Evolutionary conservation across 305 asterid genomes (phyloP).

Genomic region (Petunia hybrid): DNA sequence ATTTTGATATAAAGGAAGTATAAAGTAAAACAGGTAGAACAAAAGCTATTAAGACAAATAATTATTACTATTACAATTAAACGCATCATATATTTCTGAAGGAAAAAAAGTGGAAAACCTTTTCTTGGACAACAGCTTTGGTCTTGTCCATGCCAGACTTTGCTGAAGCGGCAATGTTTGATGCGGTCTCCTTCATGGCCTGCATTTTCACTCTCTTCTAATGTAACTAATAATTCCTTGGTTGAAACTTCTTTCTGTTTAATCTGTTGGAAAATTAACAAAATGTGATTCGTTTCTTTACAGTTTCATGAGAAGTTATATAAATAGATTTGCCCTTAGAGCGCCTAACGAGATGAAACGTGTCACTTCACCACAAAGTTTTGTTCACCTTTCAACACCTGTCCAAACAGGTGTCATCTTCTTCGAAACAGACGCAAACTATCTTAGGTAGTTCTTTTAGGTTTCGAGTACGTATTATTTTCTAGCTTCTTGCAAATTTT

Average conservation of each 20-base stretch:
- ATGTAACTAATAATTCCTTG: no score
- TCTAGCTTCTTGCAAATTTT: no score
- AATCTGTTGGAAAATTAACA: background rate
- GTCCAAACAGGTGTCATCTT: background rate
- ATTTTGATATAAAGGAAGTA: no score
- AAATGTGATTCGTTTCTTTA: background rate
- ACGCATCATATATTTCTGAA: no score
- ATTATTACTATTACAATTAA: background rate
- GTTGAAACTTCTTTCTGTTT: background rate
- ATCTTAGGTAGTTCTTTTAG: background rate
- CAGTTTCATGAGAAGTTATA: no score
- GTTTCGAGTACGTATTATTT: no score
- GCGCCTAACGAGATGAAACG: background rate
- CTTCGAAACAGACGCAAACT: no score
- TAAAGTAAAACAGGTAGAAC: no score
- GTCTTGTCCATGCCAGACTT: constrained; percentile 56
- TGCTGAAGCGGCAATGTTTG: constrained; percentile 56
- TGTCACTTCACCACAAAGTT: background rate
- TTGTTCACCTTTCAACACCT: background rate
- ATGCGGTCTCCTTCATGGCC: constrained; percentile 57
- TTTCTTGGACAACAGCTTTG: constrained; percentile 56
- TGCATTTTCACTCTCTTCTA: constrained; percentile 44
- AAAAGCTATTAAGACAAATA: no score
- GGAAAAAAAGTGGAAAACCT: constrained; percentile 34
- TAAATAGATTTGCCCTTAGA: background rate